Evolutionary conservation across 768 basidiomycete species (phyloP).

Genomic region (Boletus sensibilis): DNA sequence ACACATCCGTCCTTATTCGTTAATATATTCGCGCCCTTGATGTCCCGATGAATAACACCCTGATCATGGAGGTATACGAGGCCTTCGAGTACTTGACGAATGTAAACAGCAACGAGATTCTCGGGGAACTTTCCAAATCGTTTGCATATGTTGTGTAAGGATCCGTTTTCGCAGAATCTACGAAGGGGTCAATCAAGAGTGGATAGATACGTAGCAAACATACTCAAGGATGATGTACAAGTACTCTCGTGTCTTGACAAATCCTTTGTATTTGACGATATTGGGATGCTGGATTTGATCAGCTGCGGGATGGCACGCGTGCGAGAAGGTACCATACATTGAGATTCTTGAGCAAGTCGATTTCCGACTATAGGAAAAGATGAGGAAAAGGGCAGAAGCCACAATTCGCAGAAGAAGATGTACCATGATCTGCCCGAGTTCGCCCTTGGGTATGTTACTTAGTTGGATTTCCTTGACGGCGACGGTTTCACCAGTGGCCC

Average conservation of each 20-base stretch:
- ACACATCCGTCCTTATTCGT: constrained; percentile 99
- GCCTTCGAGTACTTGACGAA: constrained; percentile 93
- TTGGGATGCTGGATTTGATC: constrained; percentile 72
- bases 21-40: constrained; percentile 98
- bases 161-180: constrained; percentile 97
- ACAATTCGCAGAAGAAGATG: not conserved
- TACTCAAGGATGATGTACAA: constrained; percentile 97
- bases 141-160: constrained; percentile 91
- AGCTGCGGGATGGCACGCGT: constrained; percentile 3
- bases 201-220: constrained; percentile 24
- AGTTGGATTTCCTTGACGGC: constrained; percentile 98
- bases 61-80: constrained; percentile 97
- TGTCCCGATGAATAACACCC: constrained; percentile 98
- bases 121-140: constrained; percentile 99
- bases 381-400: constrained; percentile 7
- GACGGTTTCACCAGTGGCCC: constrained; percentile 97
- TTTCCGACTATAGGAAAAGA: constrained; percentile 69
- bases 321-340: constrained; percentile 55
- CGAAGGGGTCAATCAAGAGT: constrained; percentile 6
- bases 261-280: constrained; percentile 99
- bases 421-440: constrained; percentile 97
- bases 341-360: constrained; percentile 95
- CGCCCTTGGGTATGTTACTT: constrained; percentile 88
- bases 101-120: constrained; percentile 92
- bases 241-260: constrained; percentile 90